A percentile compares a stretch with the other conserved stretches of the same genome.
These are phyloP conservation scores for Pisolithus marmoratus DNA, from an alignment of 768 basidiomycete genomes.

Conservation along the genomic window DNA sequence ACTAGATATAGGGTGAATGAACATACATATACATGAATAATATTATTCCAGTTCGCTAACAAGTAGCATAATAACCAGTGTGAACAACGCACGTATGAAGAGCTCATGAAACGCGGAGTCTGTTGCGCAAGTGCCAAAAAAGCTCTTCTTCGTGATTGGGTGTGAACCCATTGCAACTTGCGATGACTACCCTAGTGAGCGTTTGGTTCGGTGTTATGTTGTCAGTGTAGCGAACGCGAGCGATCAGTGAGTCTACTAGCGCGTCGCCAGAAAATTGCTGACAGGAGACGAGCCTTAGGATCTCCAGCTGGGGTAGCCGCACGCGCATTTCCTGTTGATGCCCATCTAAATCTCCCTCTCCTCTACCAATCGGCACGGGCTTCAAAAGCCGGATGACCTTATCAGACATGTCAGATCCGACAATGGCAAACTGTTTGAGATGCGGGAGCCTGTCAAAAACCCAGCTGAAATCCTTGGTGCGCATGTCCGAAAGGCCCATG, in stretches of 20 bases:
- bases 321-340: constrained; percentile 24
- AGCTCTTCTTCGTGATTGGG: constrained; percentile 16
- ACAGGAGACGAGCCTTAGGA: constrained; percentile 54
- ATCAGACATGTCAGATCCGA: constrained; percentile 79
- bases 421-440: constrained; percentile 64
- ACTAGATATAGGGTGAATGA: not conserved
- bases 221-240: constrained; percentile 41
- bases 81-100: not conserved
- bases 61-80: not conserved
- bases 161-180: constrained; percentile 19
- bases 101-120: constrained; percentile 22
- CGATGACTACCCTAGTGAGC: constrained; percentile 19
- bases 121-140: constrained; percentile 19
- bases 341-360: constrained; percentile 8
- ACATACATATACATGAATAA: not conserved
- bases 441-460: constrained; percentile 50
- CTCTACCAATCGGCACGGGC: constrained; percentile 27
- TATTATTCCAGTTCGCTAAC: not conserved
- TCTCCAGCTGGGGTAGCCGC: constrained; percentile 50
- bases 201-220: constrained; percentile 22
- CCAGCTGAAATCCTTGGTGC: constrained; percentile 74
- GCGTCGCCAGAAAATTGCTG: constrained; percentile 56
- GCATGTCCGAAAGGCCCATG: constrained; percentile 82
- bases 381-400: constrained; percentile 56
- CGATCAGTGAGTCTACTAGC: constrained; percentile 45